These are phyloP conservation scores for Fusarium sp. DNA, from an alignment of 2,329 filamentous ascomycete species.

Conservation along the genomic window DNA sequence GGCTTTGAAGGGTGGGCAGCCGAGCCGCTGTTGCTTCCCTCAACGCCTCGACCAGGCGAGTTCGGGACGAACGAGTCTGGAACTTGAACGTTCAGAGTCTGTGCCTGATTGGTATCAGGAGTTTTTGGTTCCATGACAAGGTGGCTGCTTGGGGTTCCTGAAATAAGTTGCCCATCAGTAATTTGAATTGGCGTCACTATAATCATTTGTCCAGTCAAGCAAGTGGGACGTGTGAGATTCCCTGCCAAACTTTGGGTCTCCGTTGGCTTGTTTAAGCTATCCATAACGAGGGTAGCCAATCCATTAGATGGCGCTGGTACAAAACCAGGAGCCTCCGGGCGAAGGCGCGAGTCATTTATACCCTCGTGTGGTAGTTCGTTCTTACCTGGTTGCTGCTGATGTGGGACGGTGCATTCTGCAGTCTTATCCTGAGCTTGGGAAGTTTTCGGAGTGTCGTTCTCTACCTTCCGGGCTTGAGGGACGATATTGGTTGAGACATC, in stretches of 20 bases:
- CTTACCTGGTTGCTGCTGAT: conserved; percentile 23
- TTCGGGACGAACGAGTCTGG: background rate
- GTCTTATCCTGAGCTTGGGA: background rate
- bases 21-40: background rate
- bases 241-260: background rate
- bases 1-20: background rate
- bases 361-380: background rate
- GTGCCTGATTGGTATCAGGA: background rate
- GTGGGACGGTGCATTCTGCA: background rate
- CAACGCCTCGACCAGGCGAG: background rate
- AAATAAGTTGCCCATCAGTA: conserved; percentile 31
- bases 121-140: conserved; percentile 20
- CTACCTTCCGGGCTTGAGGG: background rate
- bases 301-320: background rate
- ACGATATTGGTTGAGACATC: background rate
- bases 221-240: background rate
- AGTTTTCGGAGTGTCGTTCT: background rate
- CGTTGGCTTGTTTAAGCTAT: background rate
- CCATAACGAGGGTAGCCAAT: background rate
- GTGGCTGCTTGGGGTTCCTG: conserved; percentile 33
- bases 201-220: conserved; percentile 27
- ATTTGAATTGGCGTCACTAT: conserved; percentile 32
- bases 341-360: conserved; percentile 12
- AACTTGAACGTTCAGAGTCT: background rate
- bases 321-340: conserved; percentile 37